Evolutionary conservation across 2,329 filamentous ascomycete genomes (phyloP), one percentile per base, ranked within the genome.

Genomic region (Escovopsis sp.): DNA sequence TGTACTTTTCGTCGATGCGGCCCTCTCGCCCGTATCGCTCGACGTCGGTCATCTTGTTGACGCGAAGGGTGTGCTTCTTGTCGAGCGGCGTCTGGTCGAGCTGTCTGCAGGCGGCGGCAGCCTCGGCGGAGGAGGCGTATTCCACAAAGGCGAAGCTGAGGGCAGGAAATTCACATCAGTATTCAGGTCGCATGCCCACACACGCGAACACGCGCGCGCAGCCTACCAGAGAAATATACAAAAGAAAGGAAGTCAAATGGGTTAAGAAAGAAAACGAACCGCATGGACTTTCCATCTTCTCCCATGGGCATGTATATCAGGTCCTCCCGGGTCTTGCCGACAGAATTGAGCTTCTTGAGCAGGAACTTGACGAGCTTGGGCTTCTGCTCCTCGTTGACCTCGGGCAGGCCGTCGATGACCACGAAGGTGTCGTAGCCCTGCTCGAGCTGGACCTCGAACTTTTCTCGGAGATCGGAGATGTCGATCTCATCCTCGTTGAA

Each of bases 1-100:
- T 72, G 63, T 94, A 98, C 48, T 87, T 78, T 52, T 98, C 90
- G 46, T 94, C 82, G 50, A 98, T 73, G 46, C 86, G 78, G 47
- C 90, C 90, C 65, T 96, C 90, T 43, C 86, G 76, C 43, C 90
- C 90, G 58, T 84, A 98, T 47, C 90, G 81, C 57, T 98, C 90
- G 52, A 98, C 87, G 56, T 98, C 90, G 50, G 87, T 94, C 50
- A 98, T 72, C 65, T 98, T 98, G 76, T 98, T 98, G 49, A 98
- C 87, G 44, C 79, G 73, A 49, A 98, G 75, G 35, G 75, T 94
- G 70, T 98, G 87, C 65, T 79, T 94, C 73, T 92, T 96, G 66
- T 98, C 90, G 51, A 98, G 80, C 31, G 88, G 74, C 5, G 81
- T 77, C 50, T 76, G 74, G 59, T 98, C 78, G 40, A 98, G 79